Evolutionary conservation across 768 basidiomycete genomes (phyloP).

Genomic region (Pulveroboletus frians): DNA sequence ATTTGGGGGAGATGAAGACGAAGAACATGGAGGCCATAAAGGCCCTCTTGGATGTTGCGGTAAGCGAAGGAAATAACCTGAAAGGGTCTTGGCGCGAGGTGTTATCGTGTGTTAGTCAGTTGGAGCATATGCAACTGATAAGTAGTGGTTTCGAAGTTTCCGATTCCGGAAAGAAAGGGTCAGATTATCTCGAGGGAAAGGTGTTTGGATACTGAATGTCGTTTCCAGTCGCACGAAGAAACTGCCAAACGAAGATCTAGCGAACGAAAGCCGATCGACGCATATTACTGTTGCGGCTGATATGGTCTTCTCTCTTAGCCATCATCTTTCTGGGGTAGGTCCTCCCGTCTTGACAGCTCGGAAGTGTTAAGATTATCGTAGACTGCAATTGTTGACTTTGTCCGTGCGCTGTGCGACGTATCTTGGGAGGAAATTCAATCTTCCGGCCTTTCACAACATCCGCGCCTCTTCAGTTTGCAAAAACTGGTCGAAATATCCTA

Average conservation of each 20-base stretch:
- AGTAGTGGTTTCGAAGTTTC: slow-evolving; percentile 83
- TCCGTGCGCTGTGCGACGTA: slow-evolving; percentile 90
- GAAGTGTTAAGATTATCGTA: slow-evolving; percentile 29
- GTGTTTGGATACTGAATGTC: slow-evolving; percentile 4
- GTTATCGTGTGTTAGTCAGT: slow-evolving; percentile 92
- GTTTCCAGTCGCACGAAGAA: slow-evolving; percentile 43
- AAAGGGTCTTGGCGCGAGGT: slow-evolving; percentile 97
- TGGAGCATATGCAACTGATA: slow-evolving; percentile 98
- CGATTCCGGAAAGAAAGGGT: slow-evolving; percentile 80
- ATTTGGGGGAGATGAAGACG: slow-evolving; percentile 96
- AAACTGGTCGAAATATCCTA: slow-evolving; percentile 99
- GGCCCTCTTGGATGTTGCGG: slow-evolving; percentile 86
- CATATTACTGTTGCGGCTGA: slow-evolving; percentile 98
- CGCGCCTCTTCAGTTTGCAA: slow-evolving; percentile 92
- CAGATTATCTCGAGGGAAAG: slow-evolving; percentile 23
- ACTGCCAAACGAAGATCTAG: slow-evolving; percentile 85
- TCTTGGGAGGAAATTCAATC: slow-evolving; percentile 99
- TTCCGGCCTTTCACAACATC: slow-evolving; percentile 89
- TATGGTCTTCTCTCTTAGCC: slow-evolving; percentile 97
- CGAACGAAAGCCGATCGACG: slow-evolving; percentile 93
- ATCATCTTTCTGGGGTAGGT: slow-evolving; percentile 89
- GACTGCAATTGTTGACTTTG: slow-evolving; percentile 98
- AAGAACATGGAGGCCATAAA: slow-evolving; percentile 99
- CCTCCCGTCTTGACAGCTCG: not conserved
- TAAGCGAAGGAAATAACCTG: slow-evolving; percentile 93